These are phyloP conservation scores for Aphanoascus verrucosus DNA, from an alignment of 2,329 filamentous ascomycete species.

Conservation along the genomic window DNA sequence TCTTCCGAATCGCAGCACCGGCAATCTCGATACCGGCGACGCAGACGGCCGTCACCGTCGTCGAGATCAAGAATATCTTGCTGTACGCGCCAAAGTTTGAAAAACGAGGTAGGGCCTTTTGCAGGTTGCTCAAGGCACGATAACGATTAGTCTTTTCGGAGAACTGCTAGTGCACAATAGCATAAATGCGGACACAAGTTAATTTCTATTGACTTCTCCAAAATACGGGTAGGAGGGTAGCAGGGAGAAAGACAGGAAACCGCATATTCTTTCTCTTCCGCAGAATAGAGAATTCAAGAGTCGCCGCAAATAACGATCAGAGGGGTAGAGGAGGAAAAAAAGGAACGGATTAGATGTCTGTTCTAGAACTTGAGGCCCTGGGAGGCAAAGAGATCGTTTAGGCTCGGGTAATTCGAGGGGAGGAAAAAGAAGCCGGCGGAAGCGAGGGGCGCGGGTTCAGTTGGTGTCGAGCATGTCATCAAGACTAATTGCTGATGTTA, in stretches of 20 bases:
- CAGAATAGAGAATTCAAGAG: background rate
- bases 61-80: slow-evolving; percentile 9
- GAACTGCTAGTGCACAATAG: background rate
- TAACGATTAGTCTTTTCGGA: slow-evolving; percentile 1
- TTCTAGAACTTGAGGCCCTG: background rate
- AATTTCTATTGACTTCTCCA: background rate
- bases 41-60: slow-evolving; percentile 3
- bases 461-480: background rate
- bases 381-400: slow-evolving; percentile 2
- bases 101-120: background rate
- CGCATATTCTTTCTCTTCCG: slow-evolving; percentile 6
- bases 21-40: slow-evolving; percentile 6
- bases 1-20: slow-evolving; percentile 6
- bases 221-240: background rate
- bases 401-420: background rate
- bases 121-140: slow-evolving; percentile 4
- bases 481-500: background rate
- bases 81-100: background rate
- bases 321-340: background rate
- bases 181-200: background rate
- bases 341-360: background rate
- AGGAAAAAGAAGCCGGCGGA: background rate
- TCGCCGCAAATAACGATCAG: background rate
- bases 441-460: background rate
- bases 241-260: slow-evolving; percentile 1